These are phyloP conservation scores for Pichia cephalocereana DNA, from an alignment of 805 yeast species.

Conservation along the genomic window DNA sequence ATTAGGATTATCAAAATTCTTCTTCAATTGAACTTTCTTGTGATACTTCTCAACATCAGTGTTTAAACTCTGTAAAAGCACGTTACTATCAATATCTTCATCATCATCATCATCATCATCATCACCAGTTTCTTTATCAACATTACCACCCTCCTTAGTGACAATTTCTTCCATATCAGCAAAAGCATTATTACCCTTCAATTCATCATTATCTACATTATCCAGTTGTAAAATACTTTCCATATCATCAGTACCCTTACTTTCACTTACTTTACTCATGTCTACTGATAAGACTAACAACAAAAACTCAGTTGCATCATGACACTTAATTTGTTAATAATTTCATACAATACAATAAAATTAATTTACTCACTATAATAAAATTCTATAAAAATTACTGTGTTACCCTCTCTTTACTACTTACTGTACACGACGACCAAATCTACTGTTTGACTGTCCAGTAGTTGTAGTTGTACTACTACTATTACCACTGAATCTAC, in stretches of 20 bases:
- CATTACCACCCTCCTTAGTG: too few species aligned
- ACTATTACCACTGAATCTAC: background rate
- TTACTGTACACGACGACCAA: background rate
- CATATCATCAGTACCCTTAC: background rate
- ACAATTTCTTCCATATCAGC: background rate
- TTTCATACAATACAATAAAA: background rate
- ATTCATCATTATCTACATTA: background rate
- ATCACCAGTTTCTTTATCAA: background rate
- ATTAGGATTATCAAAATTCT: constrained; percentile 5
- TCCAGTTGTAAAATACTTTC: background rate
- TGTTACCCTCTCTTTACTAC: constrained; percentile 12
- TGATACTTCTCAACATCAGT: constrained; percentile 24
- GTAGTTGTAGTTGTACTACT: background rate
- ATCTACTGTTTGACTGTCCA: background rate
- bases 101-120: constrained; percentile 1
- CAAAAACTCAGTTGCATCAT: background rate
- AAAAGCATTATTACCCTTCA: background rate
- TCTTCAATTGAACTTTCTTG: constrained; percentile 20
- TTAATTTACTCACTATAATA: background rate
- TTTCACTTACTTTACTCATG: background rate
- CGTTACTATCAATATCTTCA: background rate
- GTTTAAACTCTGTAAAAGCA: constrained; percentile 17
- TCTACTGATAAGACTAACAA: background rate
- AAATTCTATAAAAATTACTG: background rate
- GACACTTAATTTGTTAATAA: background rate